Evolutionary conservation across 2,329 filamentous ascomycete species (phyloP), one percentile per base, ranked within the genome.

Genomic region (Kalmusia sp.): DNA sequence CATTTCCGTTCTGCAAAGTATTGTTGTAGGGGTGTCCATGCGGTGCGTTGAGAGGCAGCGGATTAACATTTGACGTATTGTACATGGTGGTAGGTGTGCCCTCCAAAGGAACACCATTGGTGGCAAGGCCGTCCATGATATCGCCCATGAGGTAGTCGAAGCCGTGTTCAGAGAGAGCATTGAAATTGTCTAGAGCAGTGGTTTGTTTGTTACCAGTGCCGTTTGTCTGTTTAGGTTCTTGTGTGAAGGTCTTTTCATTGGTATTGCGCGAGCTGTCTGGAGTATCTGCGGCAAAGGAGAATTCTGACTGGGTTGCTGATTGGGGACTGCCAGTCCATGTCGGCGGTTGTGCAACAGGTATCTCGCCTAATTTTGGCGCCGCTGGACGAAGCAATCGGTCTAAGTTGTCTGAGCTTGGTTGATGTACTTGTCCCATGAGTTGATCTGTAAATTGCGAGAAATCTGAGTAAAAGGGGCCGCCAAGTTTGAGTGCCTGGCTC

Each of bases 381-480:
- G 59, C 47, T 4, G 69, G 67, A 49, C 64, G 59, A 7, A 72
- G 58, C 58, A 72, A 55, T n/a, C 45, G 64, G 30, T 74, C 70
- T 9, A 73, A 37, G 17, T 57, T 45, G 6, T 65, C 58, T 6
- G 64, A 38, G 22, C 55, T 62, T 1, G 64, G 64, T 37, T 73
- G 67, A 17, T 65, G 46, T 2, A 57, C 37, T 6, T 8, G 53
- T 41, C 56, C 45, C 5, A 41, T 50, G 0, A 61, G 35, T 15
- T 59, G 57, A 21, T 63, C 57, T 2, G 63, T 30, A 4, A 58
- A 15, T 12, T 49, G 43, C 2, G 57, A 38, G 22, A 57, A 55
- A 14, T 64, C 54, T 9, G 53, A 31, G 30, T 60, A 67, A 1
- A 57, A 38, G 11, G 59, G 43, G 7, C 61, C 62, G 15, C 64